Evolutionary conservation across 2,329 filamentous ascomycete genomes (phyloP).

Genomic region (Cercospora sp.): DNA sequence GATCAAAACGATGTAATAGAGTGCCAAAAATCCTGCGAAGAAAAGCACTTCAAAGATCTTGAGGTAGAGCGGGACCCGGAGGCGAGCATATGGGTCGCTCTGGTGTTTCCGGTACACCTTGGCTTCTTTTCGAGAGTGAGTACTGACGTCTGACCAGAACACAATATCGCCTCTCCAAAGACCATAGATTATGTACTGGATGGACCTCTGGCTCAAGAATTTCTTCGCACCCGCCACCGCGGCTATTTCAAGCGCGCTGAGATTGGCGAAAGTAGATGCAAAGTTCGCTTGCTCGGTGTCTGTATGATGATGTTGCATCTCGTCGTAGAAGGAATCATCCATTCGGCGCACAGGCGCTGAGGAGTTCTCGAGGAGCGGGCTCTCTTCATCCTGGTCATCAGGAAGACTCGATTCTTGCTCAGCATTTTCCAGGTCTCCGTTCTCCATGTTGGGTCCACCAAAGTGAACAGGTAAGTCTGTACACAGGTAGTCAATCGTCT

Average conservation of each 20-base stretch:
- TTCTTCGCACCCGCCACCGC: conserved; percentile 79
- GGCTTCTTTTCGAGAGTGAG: conserved; percentile 71
- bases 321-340: conserved; percentile 32
- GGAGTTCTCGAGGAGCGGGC: conserved; percentile 26
- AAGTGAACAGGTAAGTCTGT: conserved; percentile 58
- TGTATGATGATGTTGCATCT: conserved; percentile 21
- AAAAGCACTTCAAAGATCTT: conserved; percentile 83
- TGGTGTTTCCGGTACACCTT: conserved; percentile 69
- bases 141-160: conserved; percentile 79
- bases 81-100: conserved; percentile 71
- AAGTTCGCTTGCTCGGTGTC: conserved; percentile 26
- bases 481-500: conserved; percentile 72
- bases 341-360: conserved; percentile 11
- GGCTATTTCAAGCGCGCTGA: conserved; percentile 87
- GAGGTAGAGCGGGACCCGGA: conserved; percentile 78
- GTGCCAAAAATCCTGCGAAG: conserved; percentile 70
- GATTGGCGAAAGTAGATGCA: conserved; percentile 69
- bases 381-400: conserved; percentile 27
- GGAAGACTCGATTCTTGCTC: conserved; percentile 6
- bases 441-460: conserved; percentile 2
- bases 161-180: conserved; percentile 86
- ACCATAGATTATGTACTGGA: conserved; percentile 79
- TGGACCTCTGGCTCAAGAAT: conserved; percentile 75
- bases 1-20: conserved; percentile 86
- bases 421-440: conserved; percentile 26